Evolutionary conservation across 2,329 filamentous ascomycete genomes (phyloP), one percentile per base, ranked within the genome.

Genomic region (Sarocladiaceae sp.): DNA sequence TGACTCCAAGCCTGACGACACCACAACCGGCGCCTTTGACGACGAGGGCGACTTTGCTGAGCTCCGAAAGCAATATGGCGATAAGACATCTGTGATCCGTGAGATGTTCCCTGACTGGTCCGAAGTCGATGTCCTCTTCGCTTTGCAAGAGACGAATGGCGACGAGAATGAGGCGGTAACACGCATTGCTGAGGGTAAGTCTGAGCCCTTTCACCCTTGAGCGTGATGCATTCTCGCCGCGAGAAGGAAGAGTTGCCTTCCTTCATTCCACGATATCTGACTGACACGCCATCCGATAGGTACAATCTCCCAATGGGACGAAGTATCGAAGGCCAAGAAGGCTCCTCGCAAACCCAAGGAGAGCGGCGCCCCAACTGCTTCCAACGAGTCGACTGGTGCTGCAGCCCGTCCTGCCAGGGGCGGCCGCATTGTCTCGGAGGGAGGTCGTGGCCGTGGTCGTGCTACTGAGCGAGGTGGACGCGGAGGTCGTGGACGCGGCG

Each of bases 41-140:
- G 92, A 97, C 64, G 87, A 96, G 69, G 88, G 90, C 69, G 92
- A 97, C 71, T 81, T 97, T 60, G 89, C 87, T 66, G 84, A 95
- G 73, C 84, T 97, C 67, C 95, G 95, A 82, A 91, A 90, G 78
- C 85, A 89, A 70, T 94, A 96, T 68, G 82, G 87, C 64, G 76
- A 77, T 64, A 89, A 93, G 74, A 82, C 96, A 62, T 78, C 78
- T 56, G 84, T 86, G 64, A 84, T 99, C 68, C 91, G 90, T 75
- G 92, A 96, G 70, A 86, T 97, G 75, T 97, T 96, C 76, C 84
- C 90, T 55, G 87, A 91, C 71, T 97, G 93, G 94, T 93, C 91
- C 62, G 90, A 96, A 65, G 90, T 92, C 70, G 93, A 97, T 70
- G 83, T 97, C 58, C 84, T 97, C 58, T 94, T 94, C 69, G 92